phyloP scores from a whole-genome alignment of 192 early-diverging fungal genomes.

The Backusella liffmaniae region DNA sequence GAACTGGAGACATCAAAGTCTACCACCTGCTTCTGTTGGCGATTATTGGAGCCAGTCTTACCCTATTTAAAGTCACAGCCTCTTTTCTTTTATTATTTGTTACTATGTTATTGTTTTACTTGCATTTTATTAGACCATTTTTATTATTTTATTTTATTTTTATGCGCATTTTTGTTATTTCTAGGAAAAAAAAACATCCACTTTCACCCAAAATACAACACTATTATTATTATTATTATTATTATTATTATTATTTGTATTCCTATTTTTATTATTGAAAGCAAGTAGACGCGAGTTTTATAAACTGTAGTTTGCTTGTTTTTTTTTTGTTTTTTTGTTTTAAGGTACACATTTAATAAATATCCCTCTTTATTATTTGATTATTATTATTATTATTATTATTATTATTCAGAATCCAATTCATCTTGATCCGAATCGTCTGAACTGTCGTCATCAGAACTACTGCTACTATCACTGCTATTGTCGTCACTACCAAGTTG shows the following conservation, averaged over 20 bases:
- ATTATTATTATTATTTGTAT: not conserved
- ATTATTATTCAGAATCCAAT: not conserved
- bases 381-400: not conserved
- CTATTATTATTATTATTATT: not conserved
- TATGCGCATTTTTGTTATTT: no score
- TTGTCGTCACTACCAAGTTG: not conserved
- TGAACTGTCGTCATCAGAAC: not conserved
- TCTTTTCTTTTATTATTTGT: no score
- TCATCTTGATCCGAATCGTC: not conserved
- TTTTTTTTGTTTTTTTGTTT: not conserved
- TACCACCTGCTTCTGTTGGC: constrained; percentile 11
- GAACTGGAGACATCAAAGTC: constrained; percentile 20
- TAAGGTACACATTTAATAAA: not conserved
- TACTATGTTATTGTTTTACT: no score
- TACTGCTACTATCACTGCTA: not conserved
- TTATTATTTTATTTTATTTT: no score
- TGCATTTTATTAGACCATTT: no score
- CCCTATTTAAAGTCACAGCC: not conserved
- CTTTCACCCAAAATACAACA: not conserved
- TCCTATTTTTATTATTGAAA: no score
- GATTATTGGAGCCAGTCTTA: not conserved
- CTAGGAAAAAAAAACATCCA: not conserved
- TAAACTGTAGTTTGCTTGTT: not conserved
- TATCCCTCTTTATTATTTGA: not conserved
- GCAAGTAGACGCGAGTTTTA: no score